Conservation (phyloP, 75 land plant genomes). For the Cupressus sempervirens region DNA sequence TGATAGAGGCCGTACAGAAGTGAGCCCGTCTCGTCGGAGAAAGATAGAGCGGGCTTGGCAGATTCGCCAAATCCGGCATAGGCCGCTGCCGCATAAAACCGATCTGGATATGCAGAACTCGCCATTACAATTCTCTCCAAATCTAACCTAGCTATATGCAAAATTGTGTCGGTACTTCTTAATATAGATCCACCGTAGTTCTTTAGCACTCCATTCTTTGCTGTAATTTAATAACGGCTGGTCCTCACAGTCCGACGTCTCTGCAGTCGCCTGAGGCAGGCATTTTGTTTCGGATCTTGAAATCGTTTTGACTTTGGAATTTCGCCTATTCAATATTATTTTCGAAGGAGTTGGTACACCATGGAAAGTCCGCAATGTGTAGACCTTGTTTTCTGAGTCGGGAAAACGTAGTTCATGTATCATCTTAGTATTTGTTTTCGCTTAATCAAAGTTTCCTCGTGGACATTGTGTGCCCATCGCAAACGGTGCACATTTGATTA, state of each 20-base stretch:
- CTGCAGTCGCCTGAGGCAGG: neutral
- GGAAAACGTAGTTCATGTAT: too few relatives aligned
- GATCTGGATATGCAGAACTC: slow-evolving; percentile 68
- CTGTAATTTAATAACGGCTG: neutral
- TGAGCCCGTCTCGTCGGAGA: slow-evolving; percentile 47
- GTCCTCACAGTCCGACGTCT: too few relatives aligned
- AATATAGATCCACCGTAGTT: neutral
- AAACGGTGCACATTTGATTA: too few relatives aligned
- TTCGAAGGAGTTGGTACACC: too few relatives aligned
- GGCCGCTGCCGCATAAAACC: slow-evolving; percentile 88
- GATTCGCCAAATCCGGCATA: slow-evolving; percentile 77
- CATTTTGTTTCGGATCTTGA: neutral
- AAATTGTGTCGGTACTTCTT: neutral
- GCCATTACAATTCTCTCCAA: slow-evolving; percentile 23
- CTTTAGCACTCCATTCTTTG: neutral
- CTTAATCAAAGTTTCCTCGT: too few relatives aligned
- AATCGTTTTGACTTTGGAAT: too few relatives aligned
- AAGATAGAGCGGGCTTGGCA: slow-evolving; percentile 26
- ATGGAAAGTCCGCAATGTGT: too few relatives aligned
- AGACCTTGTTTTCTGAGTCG: too few relatives aligned
- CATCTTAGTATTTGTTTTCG: too few relatives aligned
- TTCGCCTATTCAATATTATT: too few relatives aligned
- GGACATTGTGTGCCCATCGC: too few relatives aligned
- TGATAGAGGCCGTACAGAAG: slow-evolving; percentile 69
- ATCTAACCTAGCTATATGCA: neutral